Evolutionary conservation across 2,329 filamentous ascomycete species (phyloP).

Genomic region (Reticulascus tulasneorum): DNA sequence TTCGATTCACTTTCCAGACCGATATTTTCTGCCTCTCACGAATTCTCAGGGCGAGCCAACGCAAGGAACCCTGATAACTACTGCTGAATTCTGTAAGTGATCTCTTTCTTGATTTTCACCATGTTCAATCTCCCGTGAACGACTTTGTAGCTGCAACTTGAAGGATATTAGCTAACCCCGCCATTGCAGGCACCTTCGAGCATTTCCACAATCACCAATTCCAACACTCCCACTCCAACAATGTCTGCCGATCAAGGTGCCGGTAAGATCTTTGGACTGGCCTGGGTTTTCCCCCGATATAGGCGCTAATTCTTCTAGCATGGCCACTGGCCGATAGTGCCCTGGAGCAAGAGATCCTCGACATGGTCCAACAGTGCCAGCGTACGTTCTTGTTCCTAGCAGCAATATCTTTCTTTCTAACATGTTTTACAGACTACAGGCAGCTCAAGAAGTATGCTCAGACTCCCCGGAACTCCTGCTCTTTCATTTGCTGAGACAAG

Average conservation of each 20-base stretch:
- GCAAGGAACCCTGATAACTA: constrained; percentile 53
- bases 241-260: constrained; percentile 13
- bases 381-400: no score
- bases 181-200: constrained; percentile 3
- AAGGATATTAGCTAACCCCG: constrained; percentile 1
- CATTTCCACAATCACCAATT: no score
- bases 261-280: no score
- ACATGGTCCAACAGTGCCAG: constrained; percentile 70
- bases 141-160: neutral
- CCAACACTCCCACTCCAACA: constrained; percentile 4
- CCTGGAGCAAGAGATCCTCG: constrained; percentile 77
- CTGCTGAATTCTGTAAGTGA: constrained; percentile 4
- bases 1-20: constrained; percentile 5
- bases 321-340: constrained; percentile 71
- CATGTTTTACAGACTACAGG: constrained; percentile 57
- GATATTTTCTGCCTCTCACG: constrained; percentile 3
- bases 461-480: no score
- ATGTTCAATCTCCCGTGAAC: no score
- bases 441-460: constrained; percentile 90
- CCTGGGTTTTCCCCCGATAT: no score
- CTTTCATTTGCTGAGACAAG: no score
- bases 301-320: constrained; percentile 42
- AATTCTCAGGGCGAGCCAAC: constrained; percentile 52
- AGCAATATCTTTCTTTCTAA: neutral
- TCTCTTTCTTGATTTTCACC: neutral